Base-by-base conservation (phyloP, 176 grass and related monocot genomes). In the Carex kokanica region DNA sequence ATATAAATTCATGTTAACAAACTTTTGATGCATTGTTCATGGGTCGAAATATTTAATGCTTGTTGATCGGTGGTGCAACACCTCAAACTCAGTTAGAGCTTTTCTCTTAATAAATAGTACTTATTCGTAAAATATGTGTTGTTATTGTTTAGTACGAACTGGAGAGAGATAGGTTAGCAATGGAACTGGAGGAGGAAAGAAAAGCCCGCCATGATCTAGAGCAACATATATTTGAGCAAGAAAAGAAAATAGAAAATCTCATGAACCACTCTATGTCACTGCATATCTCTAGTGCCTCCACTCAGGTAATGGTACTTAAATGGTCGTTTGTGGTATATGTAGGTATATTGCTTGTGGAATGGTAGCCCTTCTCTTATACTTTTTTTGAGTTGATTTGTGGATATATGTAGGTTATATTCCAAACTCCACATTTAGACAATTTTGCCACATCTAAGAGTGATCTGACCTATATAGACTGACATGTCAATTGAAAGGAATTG, bases 121-220 rank as follows among this genome's bases (percentile, higher is more conserved):
- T 53, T 53, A 17, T 71, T 80, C 34, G 2, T 84, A 55, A 55
- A 32, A n/a, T 47, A 10, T 72, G n/a, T 41, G 8, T 58, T 32
- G 18, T 73, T 16, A 9, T 61, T 78, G 60, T 74, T 36, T 72
- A 99, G 97, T 99, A 83, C 92, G 93, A 99, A 81, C 89, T 95
- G 78, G 93, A 99, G 83, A 57, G 93, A 79, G 97, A 95, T 78
- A 86, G 80, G 61, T 52, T 99, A 47, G 91, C 88, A 27, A 96
- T 90, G 88, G 93, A 99, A 83, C 91, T 99, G 88, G 93, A 96
- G 55, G 93, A 96, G 41, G 97, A 94, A 91, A 99, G 83, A 83
- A 96, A 75, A 87, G 67, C 90, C 54, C 85, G 91, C 64, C 53
- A 88, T 25, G 85, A 69, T 36, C 72, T 96, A 88, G 83, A 93